Evolutionary conservation across 306 rosid species (phyloP).

Genomic region (Castanea crenata): DNA sequence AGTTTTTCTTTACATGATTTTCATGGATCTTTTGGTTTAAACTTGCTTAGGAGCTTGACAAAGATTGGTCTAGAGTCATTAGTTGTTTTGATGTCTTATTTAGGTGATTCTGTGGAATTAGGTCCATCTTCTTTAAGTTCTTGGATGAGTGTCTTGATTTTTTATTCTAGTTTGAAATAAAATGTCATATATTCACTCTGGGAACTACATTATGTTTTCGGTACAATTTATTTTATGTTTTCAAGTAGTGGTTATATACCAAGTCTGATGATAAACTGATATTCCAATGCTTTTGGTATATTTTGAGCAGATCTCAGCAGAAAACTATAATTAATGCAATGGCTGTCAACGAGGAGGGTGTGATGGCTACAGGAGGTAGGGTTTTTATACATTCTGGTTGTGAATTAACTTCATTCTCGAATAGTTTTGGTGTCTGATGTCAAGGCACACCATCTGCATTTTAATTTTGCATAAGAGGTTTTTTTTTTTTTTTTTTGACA

Average conservation of each 20-base stretch:
- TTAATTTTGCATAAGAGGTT: not conserved
- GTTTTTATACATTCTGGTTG: conserved; percentile 3
- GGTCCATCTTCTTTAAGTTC: no score
- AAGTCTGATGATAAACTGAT: conserved; percentile 2
- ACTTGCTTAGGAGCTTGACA: no score
- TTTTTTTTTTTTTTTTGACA: not conserved
- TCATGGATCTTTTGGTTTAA: no score
- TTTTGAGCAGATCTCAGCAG: conserved; percentile 81
- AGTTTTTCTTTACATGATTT: no score
- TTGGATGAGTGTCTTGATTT: no score
- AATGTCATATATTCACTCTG: no score
- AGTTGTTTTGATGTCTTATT: no score
- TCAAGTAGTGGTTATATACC: not conserved
- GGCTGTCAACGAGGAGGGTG: conserved; percentile 98
- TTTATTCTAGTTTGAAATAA: no score
- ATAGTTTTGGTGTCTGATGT: not conserved
- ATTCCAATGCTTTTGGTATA: conserved; percentile 6
- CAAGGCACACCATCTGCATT: not conserved
- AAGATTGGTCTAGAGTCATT: no score
- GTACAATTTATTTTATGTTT: not conserved
- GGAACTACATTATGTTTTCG: no score
- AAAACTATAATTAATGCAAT: conserved; percentile 90
- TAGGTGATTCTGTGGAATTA: no score
- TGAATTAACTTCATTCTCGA: not conserved
- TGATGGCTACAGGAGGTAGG: conserved; percentile 94